These are phyloP conservation scores for Populus alba DNA, from an alignment of 345 rosid species.

Conservation along the genomic window DNA sequence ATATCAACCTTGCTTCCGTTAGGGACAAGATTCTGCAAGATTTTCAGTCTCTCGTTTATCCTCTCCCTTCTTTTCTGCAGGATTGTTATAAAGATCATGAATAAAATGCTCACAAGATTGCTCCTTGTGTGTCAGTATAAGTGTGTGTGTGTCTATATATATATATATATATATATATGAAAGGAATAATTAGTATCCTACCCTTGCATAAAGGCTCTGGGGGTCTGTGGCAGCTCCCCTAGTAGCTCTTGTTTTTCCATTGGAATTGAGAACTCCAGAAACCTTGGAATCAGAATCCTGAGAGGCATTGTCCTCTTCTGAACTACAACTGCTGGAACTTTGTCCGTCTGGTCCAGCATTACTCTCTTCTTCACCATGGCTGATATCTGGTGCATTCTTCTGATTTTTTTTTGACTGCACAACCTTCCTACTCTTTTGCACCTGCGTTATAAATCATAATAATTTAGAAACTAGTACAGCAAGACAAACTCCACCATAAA, in stretches of 20 bases:
- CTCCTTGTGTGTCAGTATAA: background rate
- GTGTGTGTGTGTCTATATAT: too few relatives aligned
- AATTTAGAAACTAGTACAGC: background rate
- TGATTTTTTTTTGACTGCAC: constrained; percentile 40
- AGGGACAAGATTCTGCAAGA: constrained; percentile 80
- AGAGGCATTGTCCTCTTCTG: constrained; percentile 64
- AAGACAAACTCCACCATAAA: background rate
- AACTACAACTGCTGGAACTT: constrained; percentile 49
- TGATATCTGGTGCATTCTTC: constrained; percentile 25
- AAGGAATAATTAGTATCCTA: constrained; percentile 18
- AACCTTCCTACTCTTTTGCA: constrained; percentile 27
- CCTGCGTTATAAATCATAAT: constrained; percentile 11
- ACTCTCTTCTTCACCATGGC: constrained; percentile 35
- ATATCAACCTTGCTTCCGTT: constrained; percentile 92
- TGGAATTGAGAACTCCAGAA: constrained; percentile 40
- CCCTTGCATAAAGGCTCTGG: constrained; percentile 94
- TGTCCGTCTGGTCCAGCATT: constrained; percentile 49
- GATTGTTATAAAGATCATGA: background rate
- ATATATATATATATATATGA: too few relatives aligned
- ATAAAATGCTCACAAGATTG: background rate
- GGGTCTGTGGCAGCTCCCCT: constrained; percentile 94
- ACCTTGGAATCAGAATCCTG: constrained; percentile 36
- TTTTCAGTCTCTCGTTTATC: constrained; percentile 74
- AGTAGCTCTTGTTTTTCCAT: constrained; percentile 63
- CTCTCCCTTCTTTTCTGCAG: constrained; percentile 84